These are phyloP conservation scores for Tricholoma furcatifolium DNA, from an alignment of 768 basidiomycete genomes.

Conservation along the genomic window DNA sequence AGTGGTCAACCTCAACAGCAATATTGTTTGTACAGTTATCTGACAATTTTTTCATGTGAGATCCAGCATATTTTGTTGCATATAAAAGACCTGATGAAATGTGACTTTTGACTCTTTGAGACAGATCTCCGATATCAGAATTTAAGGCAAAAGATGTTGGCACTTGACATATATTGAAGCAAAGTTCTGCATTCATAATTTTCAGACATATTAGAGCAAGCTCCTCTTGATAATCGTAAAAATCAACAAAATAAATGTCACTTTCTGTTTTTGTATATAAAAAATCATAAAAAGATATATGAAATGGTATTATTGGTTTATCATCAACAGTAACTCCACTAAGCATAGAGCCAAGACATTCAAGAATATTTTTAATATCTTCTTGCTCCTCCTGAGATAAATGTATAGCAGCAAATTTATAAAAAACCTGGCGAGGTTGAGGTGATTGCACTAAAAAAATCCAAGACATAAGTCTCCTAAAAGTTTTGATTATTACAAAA, in stretches of 20 bases:
- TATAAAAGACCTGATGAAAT: constrained; percentile 12
- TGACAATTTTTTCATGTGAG: neutral
- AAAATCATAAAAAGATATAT: neutral
- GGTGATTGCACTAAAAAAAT: neutral
- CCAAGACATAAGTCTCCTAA: neutral
- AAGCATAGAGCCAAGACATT: neutral
- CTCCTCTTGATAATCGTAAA: neutral
- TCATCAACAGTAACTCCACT: neutral
- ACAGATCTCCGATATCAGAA: neutral
- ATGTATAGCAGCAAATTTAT: neutral
- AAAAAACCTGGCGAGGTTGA: neutral
- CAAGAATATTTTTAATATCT: neutral
- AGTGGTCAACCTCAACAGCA: neutral
- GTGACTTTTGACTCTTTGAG: neutral
- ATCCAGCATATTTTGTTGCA: constrained; percentile 5
- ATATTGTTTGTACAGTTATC: neutral
- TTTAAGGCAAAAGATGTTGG: constrained; percentile 10
- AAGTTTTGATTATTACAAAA: neutral
- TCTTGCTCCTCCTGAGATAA: neutral
- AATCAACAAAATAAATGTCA: neutral
- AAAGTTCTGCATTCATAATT: constrained; percentile 7
- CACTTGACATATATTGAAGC: constrained; percentile 17
- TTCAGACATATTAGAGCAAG: constrained; percentile 3
- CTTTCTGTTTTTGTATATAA: neutral
- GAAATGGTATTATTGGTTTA: neutral